Base-by-base conservation (phyloP, 371 early-diverging fungal genomes). In the Basidiobolus meristosporus region DNA sequence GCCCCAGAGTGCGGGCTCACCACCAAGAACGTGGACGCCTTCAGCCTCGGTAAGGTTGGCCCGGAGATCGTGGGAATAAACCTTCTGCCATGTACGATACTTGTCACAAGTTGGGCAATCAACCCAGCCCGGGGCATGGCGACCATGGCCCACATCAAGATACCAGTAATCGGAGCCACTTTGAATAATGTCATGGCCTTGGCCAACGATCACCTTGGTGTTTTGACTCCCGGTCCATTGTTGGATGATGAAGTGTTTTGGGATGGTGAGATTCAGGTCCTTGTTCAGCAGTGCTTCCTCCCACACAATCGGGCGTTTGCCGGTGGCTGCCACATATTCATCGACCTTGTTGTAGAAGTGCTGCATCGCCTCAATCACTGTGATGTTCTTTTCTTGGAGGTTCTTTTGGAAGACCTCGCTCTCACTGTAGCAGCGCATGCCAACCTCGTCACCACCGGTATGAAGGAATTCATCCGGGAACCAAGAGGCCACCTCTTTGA, bases 41-140 rank as follows among this genome's bases (percentile, higher is more conserved):
- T 26, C 26, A 5, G 26, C 26, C 9, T 26, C 26, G 5, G 26
- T 26, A 9, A 26, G 26, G 9, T 26, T 26, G 5, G 26, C 26
- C 5, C 26, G 26, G 3, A 26, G 26, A 26, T 26, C 26, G 9
- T 26, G 26, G 31, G 60, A 52, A 47, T 84, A 84, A 11, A 82
- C 70, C 36, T 70, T 70, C 60, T 78, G 78, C 82, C 82, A 82
- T 16, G 70, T 63, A 66, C 82, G 82, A 63, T 63, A 81, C n/a
- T 82, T 82, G 36, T 62, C 67, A 46, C 84, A 82, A 9, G 67
- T 68, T 21, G 26, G 26, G 26, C 26, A 26, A 9, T 26, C 9
- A 3, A 26, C 26, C 26, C 69, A 72, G 14, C 65, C 72, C 9
- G 26, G 26, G 26, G 26, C 26, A 26, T 26, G 26, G 9, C 26